phyloP scores from a whole-genome alignment of 1,284 basidiomycete species.

The Agaricales sp. region DNA sequence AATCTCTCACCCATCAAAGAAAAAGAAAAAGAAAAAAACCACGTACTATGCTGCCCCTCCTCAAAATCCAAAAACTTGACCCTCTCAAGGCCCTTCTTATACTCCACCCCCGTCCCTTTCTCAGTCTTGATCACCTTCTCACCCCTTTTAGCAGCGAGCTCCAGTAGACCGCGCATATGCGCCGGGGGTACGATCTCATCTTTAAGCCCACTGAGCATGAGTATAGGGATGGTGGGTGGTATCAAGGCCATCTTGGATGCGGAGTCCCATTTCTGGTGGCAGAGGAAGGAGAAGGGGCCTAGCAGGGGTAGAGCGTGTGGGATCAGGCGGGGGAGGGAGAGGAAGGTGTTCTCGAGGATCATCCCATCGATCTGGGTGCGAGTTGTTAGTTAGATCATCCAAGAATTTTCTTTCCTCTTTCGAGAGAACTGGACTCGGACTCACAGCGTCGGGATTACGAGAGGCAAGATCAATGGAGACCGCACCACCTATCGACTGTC shows the following conservation, averaged over 20 bases:
- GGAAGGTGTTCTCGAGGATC: constrained; percentile 93
- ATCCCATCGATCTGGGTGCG: constrained; percentile 53
- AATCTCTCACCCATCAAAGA: constrained; percentile 4
- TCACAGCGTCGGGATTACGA: constrained; percentile 62
- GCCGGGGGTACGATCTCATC: constrained; percentile 82
- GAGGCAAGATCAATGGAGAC: constrained; percentile 85
- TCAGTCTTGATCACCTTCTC: constrained; percentile 26
- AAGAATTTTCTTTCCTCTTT: constrained; percentile 1
- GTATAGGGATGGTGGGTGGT: constrained; percentile 64
- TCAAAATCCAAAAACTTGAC: constrained; percentile 54
- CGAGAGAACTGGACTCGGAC: constrained; percentile 11
- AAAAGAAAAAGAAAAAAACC: too few relatives aligned
- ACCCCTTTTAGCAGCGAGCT: constrained; percentile 42
- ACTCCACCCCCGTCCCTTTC: constrained; percentile 22
- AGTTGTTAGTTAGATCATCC: too few relatives aligned
- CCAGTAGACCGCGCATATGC: constrained; percentile 79
- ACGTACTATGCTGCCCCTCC: constrained; percentile 57
- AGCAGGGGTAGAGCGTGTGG: constrained; percentile 77
- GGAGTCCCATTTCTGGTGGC: constrained; percentile 89
- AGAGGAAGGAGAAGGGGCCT: constrained; percentile 70
- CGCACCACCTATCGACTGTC: constrained; percentile 95
- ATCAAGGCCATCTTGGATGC: constrained; percentile 60
- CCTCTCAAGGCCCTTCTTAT: constrained; percentile 32
- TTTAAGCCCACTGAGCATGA: constrained; percentile 73
- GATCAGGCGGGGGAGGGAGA: constrained; percentile 70